These are phyloP conservation scores for Trichoderma cornu-damae DNA, from an alignment of 2,329 filamentous ascomycete species.

Conservation along the genomic window DNA sequence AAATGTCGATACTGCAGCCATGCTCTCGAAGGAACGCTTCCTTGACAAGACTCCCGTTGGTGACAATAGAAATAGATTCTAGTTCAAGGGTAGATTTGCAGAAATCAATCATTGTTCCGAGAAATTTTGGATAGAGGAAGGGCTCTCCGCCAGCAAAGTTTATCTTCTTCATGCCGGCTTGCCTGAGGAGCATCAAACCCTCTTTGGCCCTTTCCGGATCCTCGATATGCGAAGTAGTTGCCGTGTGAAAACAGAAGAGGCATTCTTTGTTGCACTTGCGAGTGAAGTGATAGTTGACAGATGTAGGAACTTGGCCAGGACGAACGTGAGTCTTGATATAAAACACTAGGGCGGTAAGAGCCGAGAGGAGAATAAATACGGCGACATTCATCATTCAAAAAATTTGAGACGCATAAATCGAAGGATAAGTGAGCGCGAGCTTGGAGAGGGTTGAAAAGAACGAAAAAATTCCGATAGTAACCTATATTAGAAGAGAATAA, in stretches of 20 bases:
- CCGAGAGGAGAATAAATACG: neutral
- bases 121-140: neutral
- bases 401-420: too few species aligned
- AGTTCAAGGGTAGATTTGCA: neutral
- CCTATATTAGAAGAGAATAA: neutral
- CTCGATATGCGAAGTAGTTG: neutral
- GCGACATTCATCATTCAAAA: neutral
- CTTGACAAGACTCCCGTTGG: neutral
- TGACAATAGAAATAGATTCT: neutral
- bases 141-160: slow-evolving; percentile 3
- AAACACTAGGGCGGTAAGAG: neutral
- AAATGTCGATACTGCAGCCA: neutral
- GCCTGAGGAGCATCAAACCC: neutral
- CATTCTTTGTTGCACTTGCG: neutral
- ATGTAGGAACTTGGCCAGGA: neutral
- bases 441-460: too few species aligned
- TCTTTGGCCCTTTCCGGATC: neutral
- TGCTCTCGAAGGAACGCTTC: neutral
- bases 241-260: neutral
- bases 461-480: too few species aligned
- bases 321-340: neutral
- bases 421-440: too few species aligned
- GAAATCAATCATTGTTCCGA: neutral
- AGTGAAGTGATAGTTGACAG: neutral
- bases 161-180: slow-evolving; percentile 1